A percentile compares a stretch with the other conserved stretches of the same genome.
Conservation (phyloP, 768 basidiomycete species). For the Panaeolus cyanescens region DNA sequence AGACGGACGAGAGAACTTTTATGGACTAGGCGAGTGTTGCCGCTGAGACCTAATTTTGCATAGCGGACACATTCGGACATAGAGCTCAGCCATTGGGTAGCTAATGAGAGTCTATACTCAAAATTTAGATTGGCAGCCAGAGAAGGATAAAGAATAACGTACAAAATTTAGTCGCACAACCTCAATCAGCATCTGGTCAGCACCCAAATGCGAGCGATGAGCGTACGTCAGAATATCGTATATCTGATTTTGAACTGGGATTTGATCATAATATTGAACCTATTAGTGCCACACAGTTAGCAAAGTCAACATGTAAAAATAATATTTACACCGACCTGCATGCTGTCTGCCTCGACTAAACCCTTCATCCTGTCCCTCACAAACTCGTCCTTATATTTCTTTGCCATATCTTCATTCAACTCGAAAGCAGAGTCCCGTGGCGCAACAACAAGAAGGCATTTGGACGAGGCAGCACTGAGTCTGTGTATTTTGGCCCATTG, state of each 20-base stretch:
- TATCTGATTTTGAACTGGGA: conserved; percentile 68
- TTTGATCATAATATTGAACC: conserved; percentile 52
- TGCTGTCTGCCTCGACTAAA: conserved; percentile 13
- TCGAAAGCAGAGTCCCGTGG: conserved; percentile 63
- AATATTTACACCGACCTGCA: conserved; percentile 16
- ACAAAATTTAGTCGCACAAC: conserved; percentile 62
- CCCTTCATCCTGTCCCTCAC: conserved; percentile 17
- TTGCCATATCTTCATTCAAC: conserved; percentile 49
- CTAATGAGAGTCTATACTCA: conserved; percentile 58
- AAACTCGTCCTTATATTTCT: conserved; percentile 40
- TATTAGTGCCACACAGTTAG: conserved; percentile 1
- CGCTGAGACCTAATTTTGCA: conserved; percentile 30
- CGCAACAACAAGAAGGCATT: conserved; percentile 55
- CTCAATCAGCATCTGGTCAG: conserved; percentile 57
- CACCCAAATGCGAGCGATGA: conserved; percentile 58
- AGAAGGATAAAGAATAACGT: too few relatives aligned
- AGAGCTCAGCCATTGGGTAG: conserved; percentile 76
- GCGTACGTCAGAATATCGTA: conserved; percentile 71
- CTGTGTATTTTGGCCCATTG: conserved; percentile 64
- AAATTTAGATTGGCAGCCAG: conserved; percentile 4
- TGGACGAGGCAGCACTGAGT: conserved; percentile 60
- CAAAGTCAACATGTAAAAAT: not conserved
- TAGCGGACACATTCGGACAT: conserved; percentile 60
- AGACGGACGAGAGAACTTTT: not conserved
- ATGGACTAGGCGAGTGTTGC: not conserved